Conservation (phyloP, 441 rosid genomes). For the Francoa sonchifolia region DNA sequence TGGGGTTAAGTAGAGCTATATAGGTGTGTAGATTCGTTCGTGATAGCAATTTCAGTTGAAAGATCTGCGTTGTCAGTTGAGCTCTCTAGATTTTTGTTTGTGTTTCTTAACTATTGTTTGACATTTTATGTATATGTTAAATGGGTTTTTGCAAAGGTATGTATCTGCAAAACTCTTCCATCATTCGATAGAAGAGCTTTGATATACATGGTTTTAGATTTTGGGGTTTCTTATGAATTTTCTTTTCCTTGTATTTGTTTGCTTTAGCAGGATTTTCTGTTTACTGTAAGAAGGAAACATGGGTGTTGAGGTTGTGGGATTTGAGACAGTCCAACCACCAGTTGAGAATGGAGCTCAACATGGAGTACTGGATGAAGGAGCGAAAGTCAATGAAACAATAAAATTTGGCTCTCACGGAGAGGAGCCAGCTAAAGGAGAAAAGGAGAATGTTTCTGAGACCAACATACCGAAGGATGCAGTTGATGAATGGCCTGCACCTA, state of each 20-base stretch:
- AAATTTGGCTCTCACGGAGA: constrained; percentile 36
- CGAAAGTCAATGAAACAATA: constrained; percentile 27
- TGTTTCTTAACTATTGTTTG: too few species aligned
- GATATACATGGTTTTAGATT: too few species aligned
- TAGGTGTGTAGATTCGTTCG: too few species aligned
- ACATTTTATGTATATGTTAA: too few species aligned
- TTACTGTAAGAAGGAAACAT: constrained; percentile 16
- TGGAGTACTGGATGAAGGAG: constrained; percentile 29
- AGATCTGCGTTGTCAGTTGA: too few species aligned
- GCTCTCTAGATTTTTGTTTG: too few species aligned
- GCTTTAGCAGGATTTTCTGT: neutral
- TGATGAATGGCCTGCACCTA: constrained; percentile 58
- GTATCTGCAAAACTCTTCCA: too few species aligned
- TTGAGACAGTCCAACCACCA: constrained; percentile 39
- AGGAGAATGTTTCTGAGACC: constrained; percentile 19
- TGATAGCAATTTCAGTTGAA: too few species aligned
- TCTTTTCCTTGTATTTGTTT: neutral
- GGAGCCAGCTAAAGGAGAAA: constrained; percentile 26
- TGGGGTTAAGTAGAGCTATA: too few species aligned
- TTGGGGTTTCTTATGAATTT: too few species aligned
- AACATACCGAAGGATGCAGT: constrained; percentile 36
- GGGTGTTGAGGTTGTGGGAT: constrained; percentile 50
- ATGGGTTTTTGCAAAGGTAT: too few species aligned
- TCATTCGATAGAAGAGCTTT: too few species aligned
- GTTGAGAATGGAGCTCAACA: constrained; percentile 25